Conservation (phyloP, 1,139 yeast genomes). For the Kluyveromyces sp. region DNA sequence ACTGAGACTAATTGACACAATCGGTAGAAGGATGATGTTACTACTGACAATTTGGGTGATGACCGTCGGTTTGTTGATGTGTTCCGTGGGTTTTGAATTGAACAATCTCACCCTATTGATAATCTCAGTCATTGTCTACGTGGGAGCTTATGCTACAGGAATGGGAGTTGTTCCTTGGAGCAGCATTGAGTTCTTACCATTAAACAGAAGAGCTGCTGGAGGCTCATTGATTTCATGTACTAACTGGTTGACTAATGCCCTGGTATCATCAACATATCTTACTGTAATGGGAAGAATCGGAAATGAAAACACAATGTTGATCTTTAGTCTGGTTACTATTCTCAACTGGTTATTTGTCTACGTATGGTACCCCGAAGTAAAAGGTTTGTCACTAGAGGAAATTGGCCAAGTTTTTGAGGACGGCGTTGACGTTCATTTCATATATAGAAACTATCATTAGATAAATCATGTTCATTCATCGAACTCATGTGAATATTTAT, state of each 20-base stretch:
- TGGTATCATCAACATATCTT: constrained; percentile 38
- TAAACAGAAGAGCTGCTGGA: constrained; percentile 40
- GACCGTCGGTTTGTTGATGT: constrained; percentile 33
- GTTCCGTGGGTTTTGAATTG: constrained; percentile 24
- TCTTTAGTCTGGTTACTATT: constrained; percentile 36
- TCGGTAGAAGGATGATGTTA: constrained; percentile 58
- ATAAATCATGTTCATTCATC: neutral
- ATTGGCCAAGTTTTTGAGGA: constrained; percentile 36
- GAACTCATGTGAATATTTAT: neutral
- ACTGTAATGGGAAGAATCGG: constrained; percentile 33
- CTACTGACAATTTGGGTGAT: constrained; percentile 44
- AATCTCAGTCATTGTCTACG: constrained; percentile 34
- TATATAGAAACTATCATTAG: constrained; percentile 28
- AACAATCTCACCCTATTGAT: constrained; percentile 25
- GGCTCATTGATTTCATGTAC: constrained; percentile 39
- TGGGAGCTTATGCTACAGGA: constrained; percentile 42
- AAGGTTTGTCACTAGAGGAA: constrained; percentile 41
- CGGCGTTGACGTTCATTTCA: constrained; percentile 36
- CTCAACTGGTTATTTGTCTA: constrained; percentile 38
- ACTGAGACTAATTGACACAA: constrained; percentile 46
- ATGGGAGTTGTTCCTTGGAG: constrained; percentile 46
- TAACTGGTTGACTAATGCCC: constrained; percentile 40
- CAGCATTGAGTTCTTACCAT: constrained; percentile 41
- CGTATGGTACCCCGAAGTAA: constrained; percentile 42
- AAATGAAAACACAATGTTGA: constrained; percentile 34